Base-by-base conservation (phyloP, 768 basidiomycete genomes). In the Lactarius sanguifluus region DNA sequence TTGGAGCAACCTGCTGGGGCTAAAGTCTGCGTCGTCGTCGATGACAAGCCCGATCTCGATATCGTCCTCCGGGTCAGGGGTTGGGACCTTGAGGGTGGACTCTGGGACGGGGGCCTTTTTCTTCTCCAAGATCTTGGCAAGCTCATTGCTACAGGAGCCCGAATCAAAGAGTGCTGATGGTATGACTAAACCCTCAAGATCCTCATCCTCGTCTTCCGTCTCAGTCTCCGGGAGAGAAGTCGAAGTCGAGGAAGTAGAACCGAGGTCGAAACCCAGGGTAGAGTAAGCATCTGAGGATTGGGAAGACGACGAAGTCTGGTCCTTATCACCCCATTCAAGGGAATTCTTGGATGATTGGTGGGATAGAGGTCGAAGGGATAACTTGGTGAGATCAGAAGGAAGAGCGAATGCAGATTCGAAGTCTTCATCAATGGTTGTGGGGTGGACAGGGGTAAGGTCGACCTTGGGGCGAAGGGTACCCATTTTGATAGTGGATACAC, bases 221-320 rank as follows among this genome's bases (percentile, higher is more conserved):
- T 92, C 91, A 0, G 89, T 85, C 64, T 86, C 86, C 3, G 88
- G 87, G 30, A 87, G 77, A 43, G 87, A 89, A 0, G 84, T 83
- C 45, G 88, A 90, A 66, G 86, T 87, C 32, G 89, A 90, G 15
- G 90, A 92, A 5, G 85, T 83, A 2, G 86, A 88, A 23, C 83
- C 83, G 69, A 87, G 87, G 50, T 86, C 85, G 69, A 93, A 88
- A 59, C 91, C 88, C 41, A 94, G 82, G 25, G 87, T 83, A 47
- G 92, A 92, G 71, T 91, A 92, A 10, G 90, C 85, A 74, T 94
- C 92, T 28, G 92, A 94, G n/a, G 91, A 93, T 72, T 91, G 90
- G 16, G 91, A 91, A 7, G 91, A 76, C 15, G 77, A 91, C 5
- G 84, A 86, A 1, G 92, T 90, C 55, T 90, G 85, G 72, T 94